A percentile compares a stretch with the other conserved stretches of the same genome.
phyloP scores from a whole-genome alignment of 2,329 filamentous ascomycete species.

The Botrytis squamosa region DNA sequence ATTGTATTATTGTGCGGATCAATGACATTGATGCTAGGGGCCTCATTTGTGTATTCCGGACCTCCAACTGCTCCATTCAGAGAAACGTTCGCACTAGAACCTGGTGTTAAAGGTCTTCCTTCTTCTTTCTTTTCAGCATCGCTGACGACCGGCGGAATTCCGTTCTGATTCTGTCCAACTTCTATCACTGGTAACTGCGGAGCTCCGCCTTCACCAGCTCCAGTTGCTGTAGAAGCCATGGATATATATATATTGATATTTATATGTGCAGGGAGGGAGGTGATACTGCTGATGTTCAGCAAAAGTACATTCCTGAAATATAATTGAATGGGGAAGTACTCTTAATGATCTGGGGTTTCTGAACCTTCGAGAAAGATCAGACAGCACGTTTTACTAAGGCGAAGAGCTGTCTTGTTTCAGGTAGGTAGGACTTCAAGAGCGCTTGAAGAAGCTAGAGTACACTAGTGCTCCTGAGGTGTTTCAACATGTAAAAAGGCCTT shows the following conservation, averaged over 20 bases:
- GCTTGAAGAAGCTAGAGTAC: slow-evolving; percentile 11
- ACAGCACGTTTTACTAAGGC: not conserved
- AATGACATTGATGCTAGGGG: not conserved
- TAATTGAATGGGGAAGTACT: slow-evolving; percentile 19
- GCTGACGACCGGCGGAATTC: not conserved
- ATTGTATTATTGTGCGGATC: not conserved
- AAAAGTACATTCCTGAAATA: not conserved
- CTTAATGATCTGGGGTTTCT: slow-evolving; percentile 12
- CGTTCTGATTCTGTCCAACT: not conserved
- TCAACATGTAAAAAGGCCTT: slow-evolving; percentile 7
- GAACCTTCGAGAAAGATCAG: slow-evolving; percentile 2
- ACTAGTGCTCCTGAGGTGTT: slow-evolving; percentile 8
- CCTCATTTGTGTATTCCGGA: not conserved
- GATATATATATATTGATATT: slow-evolving; percentile 1
- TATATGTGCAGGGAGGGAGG: not conserved
- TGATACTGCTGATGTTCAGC: slow-evolving; percentile 11
- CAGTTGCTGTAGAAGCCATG: slow-evolving; percentile 8
- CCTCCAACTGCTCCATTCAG: not conserved
- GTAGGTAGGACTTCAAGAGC: not conserved
- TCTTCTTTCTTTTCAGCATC: slow-evolving; percentile 6
- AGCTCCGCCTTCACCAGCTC: not conserved
- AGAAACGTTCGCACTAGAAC: not conserved
- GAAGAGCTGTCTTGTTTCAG: slow-evolving; percentile 15
- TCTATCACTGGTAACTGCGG: not conserved
- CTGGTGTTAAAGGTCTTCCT: slow-evolving; percentile 8